Evolutionary conservation across 1,284 basidiomycete genomes (phyloP), one percentile per base, ranked within the genome.

Genomic region (Peniophora sp.): DNA sequence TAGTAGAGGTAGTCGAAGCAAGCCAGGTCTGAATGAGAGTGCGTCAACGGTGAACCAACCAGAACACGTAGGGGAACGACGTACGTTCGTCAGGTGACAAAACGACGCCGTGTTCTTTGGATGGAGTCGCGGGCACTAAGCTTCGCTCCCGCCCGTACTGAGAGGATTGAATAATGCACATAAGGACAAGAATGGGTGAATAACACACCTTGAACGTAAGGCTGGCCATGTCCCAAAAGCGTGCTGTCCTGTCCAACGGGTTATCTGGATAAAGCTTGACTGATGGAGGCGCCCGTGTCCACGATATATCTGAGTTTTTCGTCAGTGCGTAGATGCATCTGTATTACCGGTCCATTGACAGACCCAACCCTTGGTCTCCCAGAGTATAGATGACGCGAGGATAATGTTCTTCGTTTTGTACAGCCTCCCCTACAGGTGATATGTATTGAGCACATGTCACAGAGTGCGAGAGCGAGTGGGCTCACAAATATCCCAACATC

Each of bases 401-500:
- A 12, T 57, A 56, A 18, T 64, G 57, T 27, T 79, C 75, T 12
- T 64, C 59, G 37, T 62, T 61, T 53, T 81, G 74, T 6, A 78
- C 73, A 23, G 69, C 68, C 58, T 80, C 69, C 80, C 27, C 27
- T 32, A 12, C 12, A 32, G 27, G 6, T 12, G 27, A 32, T 5
- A 32, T 5, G n/a, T n/a, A n/a, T n/a, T n/a, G n/a, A n/a, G n/a
- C n/a, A n/a, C n/a, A n/a, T n/a, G n/a, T n/a, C n/a, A n/a, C n/a
- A n/a, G 27, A 5, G 12, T 32, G 27, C 27, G 27, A 5, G 27
- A 12, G 27, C 27, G 12, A 32, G 27, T 5, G 27, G 5, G 27
- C 27, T 5, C 27, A 32, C 79, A 83, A 15, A 77, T 63, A 60
- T 74, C 77, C 85, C 85, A 87, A 63, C 85, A 88, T n/a, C 85